Percentiles rank a stretch among this genome's conserved stretches.
Conservation (phyloP, 768 basidiomycete species). For the Suillus subaureus region DNA sequence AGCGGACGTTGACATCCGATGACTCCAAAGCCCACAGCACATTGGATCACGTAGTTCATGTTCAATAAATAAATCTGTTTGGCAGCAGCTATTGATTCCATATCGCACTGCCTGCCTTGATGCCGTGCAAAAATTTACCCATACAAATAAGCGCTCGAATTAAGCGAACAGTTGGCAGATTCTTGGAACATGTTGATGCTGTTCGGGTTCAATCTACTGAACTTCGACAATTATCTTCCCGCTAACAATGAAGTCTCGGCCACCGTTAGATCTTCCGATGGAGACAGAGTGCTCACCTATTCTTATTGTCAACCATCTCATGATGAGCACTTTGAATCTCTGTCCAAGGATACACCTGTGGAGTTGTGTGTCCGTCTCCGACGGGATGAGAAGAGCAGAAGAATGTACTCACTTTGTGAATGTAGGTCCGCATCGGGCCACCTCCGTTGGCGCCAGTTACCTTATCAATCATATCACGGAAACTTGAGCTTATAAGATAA, state of each 20-base stretch:
- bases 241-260: conserved; percentile 16
- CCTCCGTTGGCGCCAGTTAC: conserved; percentile 59
- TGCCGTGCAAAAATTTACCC: background rate
- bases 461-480: conserved; percentile 55
- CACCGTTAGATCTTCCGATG: conserved; percentile 3
- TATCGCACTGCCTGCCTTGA: background rate
- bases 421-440: conserved; percentile 69
- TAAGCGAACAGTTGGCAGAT: background rate
- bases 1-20: background rate
- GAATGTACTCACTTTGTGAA: conserved; percentile 64
- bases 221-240: conserved; percentile 36
- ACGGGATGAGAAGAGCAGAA: conserved; percentile 17
- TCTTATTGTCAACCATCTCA: conserved; percentile 82
- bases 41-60: background rate
- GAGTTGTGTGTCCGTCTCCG: conserved; percentile 14
- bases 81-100: background rate
- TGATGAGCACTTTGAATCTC: conserved; percentile 79
- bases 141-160: background rate
- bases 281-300: conserved; percentile 34
- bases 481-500: conserved; percentile 37
- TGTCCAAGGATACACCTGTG: conserved; percentile 77
- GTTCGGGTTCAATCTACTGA: conserved; percentile 6
- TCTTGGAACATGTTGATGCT: background rate
- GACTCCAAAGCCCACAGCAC: background rate
- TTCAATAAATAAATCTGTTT: background rate